Evolutionary conservation across 2,329 filamentous ascomycete genomes (phyloP).

Genomic region (Furcasterigmium sp.): DNA sequence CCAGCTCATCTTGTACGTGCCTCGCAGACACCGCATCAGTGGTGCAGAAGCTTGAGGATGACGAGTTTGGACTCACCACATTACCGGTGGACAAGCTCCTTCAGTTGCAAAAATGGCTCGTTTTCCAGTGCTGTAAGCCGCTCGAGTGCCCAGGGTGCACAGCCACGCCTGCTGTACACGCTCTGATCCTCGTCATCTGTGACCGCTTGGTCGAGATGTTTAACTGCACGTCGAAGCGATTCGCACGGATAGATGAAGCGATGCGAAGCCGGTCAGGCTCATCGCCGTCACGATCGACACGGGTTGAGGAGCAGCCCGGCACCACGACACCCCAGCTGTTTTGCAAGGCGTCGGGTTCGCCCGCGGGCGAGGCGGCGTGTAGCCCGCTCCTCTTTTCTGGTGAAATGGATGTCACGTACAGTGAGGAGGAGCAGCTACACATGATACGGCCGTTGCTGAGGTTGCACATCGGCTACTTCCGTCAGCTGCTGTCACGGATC

Average conservation of each 20-base stretch:
- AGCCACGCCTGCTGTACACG: conserved; percentile 9
- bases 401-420: conserved; percentile 17
- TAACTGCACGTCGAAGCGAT: conserved; percentile 16
- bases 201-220: conserved; percentile 22
- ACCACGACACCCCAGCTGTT: conserved; percentile 10
- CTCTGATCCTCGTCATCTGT: conserved; percentile 21
- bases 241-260: background rate
- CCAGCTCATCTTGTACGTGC: too few relatives aligned
- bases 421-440: conserved; percentile 21
- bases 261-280: background rate
- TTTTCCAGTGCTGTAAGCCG: conserved; percentile 19
- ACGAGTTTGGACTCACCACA: conserved; percentile 18
- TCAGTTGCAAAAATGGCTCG: conserved; percentile 21
- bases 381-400: conserved; percentile 19
- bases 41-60: conserved; percentile 22
- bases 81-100: conserved; percentile 21
- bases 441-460: conserved; percentile 19
- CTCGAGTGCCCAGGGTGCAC: conserved; percentile 17
- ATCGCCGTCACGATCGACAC: background rate
- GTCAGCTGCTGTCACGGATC: conserved; percentile 14
- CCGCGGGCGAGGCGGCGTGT: conserved; percentile 10
- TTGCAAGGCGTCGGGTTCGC: conserved; percentile 8
- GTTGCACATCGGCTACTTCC: conserved; percentile 19
- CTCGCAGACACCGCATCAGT: conserved; percentile 15
- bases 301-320: background rate